Percentiles rank a stretch among this genome's conserved stretches.
Evolutionary conservation across 164 flowering plant species (phyloP).

Genomic region (Annona cherimola): DNA sequence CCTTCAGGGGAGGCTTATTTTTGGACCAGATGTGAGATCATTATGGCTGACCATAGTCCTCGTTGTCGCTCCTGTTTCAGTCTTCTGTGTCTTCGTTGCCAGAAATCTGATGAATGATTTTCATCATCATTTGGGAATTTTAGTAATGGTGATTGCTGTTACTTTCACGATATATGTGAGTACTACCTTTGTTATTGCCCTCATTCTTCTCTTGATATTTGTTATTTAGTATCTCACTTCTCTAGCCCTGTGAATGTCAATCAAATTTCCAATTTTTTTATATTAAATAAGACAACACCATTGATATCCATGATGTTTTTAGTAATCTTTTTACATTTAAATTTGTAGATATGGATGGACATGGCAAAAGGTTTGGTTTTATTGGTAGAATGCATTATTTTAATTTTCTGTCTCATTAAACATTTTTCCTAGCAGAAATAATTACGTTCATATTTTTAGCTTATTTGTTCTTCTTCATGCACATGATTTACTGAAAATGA

Average conservation of each 20-base stretch:
- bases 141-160: constrained; percentile 60
- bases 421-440: not conserved
- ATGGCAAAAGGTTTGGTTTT: not conserved
- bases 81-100: constrained; percentile 85
- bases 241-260: not conserved
- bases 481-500: too few relatives aligned
- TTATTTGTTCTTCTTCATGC: too few relatives aligned
- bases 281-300: not conserved
- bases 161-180: constrained; percentile 74
- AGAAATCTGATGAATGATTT: constrained; percentile 74
- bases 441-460: not conserved
- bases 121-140: constrained; percentile 54
- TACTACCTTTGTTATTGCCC: constrained; percentile 1
- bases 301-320: not conserved
- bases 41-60: constrained; percentile 70
- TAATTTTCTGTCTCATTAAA: not conserved
- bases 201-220: not conserved
- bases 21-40: constrained; percentile 98
- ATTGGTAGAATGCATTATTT: not conserved
- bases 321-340: not conserved
- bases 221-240: not conserved
- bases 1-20: constrained; percentile 79
- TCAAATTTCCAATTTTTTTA: not conserved
- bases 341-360: not conserved
- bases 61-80: constrained; percentile 65